Evolutionary conservation across 208 protist genomes (phyloP), one percentile per base, ranked within the genome.

Genomic region (Trypanosoma rangeli): DNA sequence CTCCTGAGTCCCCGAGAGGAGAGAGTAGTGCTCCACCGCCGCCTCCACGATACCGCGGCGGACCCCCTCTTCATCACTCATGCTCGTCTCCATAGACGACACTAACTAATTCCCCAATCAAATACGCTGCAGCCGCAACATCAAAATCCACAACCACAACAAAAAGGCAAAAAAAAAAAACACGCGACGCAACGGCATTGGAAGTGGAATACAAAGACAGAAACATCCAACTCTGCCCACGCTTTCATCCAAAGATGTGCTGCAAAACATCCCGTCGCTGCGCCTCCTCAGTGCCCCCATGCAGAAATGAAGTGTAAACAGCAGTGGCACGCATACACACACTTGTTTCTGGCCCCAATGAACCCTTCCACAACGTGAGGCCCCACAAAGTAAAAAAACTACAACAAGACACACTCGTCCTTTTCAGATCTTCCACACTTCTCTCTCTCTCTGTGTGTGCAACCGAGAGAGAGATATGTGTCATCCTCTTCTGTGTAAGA

Each of bases 11-110:
- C 83, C 71, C 1, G 78, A 73, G 10, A 95, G 54, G 13, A 94
- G 62, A 9, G 89, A 76, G 62, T 87, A 89, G 70, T 90, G 74
- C 35, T 86, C 80, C 53, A 91, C 87, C 9, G 80, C 84, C 26
- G 82, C 83, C 56, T 91, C 83, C 5, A 87, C 82, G 50, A 94
- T 87, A 12, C 74, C 69, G 49, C 76, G 69, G 29, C 79, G 84
- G 56, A 90, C 73, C 7, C 79, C 76, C 13, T 68, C 57, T 64
- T 86, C 86, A 26, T 89, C 82, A 63, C 20, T 77, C n/a, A 42
- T 56, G 12, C 65, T 55, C 9, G 49, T 15, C 15, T 77, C 60
- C 72, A 77, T 77, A 44, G 29, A 15, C 35, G 57, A 12, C 28
- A 12, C 24, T 3, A 46, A 28, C 50, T 12, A 44, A 35, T 35